Base-by-base conservation (phyloP, 768 basidiomycete genomes). In the Tylopilus plumbeoviolaceoides region DNA sequence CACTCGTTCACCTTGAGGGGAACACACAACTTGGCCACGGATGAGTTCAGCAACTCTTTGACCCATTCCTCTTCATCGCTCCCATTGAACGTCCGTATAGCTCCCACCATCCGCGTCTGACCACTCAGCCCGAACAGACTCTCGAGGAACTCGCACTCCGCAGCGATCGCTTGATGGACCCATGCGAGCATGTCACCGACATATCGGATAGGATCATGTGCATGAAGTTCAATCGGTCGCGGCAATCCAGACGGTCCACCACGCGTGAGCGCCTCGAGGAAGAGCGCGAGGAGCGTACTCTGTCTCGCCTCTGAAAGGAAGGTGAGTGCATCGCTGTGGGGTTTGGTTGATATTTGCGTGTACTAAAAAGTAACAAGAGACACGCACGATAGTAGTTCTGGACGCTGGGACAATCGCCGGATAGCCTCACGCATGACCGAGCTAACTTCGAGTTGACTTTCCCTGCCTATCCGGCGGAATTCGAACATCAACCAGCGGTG, bases 151-250 rank as follows among this genome's bases (percentile, higher is more conserved):
- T 98, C 97, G 41, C 86, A 86, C 64, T 99, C 97, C 1, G 89
- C 89, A 1, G 97, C 97, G 55, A 97, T 92, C 0, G 88, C 82
- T 57, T 98, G 95, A 70, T 99, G 95, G 1, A 98, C 85, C 95
- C 95, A 98, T 0, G 95, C 95, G 8, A 98, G 83, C 91, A 98
- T 98, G 70, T 98, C 95, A 14, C 97, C 97, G 14, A 95, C 84
- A 65, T 99, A 99, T 30, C 95, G 84, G 59, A 93, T 79, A 0
- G 97, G 95, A 66, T 99, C 97, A 61, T 99, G 97, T 0, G 97
- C 97, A 63, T 99, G 97, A 4, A 99, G 77, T 67, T 98, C 97
- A 56, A 99, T 98, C 1, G 95, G 92, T 6, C 95, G 81, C 11
- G 95, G 91, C 7, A 88, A 74, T 39, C 89, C 91, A 38, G 84